phyloP scores from a whole-genome alignment of 164 flowering plant genomes.

The Berberis vulgaris region DNA sequence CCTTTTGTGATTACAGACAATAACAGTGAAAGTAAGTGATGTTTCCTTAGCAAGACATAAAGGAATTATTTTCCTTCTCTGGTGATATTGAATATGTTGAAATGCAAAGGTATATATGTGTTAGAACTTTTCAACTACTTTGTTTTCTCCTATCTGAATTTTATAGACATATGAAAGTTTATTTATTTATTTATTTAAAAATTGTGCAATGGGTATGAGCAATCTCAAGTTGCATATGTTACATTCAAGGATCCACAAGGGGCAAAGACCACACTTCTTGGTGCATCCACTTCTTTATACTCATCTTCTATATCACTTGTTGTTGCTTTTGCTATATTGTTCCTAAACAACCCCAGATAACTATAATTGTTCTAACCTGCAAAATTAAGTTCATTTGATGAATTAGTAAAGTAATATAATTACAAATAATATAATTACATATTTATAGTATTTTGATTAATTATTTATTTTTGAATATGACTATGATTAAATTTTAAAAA shows the following conservation, averaged over 20 bases:
- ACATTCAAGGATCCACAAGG: conserved; percentile 75
- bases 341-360: no score
- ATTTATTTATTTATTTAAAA: not conserved
- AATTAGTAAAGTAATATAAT: no score
- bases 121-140: not conserved
- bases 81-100: conserved; percentile 68
- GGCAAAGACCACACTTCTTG: conserved; percentile 71
- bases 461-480: no score
- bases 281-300: conserved; percentile 27
- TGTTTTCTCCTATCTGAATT: not conserved
- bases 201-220: conserved; percentile 45
- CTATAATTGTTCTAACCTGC: no score
- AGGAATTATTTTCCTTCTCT: conserved; percentile 83
- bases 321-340: no score
- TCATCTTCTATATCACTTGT: not conserved
- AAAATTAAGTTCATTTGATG: no score
- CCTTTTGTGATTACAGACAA: conserved; percentile 30
- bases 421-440: no score
- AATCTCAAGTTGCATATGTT: conserved; percentile 70
- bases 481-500: no score
- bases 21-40: conserved; percentile 66
- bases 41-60: conserved; percentile 59
- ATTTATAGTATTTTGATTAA: no score
- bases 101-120: conserved; percentile 38
- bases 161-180: not conserved